These are phyloP conservation scores for Thielaviopsis populi DNA, from an alignment of 2,329 filamentous ascomycete genomes.

Conservation along the genomic window DNA sequence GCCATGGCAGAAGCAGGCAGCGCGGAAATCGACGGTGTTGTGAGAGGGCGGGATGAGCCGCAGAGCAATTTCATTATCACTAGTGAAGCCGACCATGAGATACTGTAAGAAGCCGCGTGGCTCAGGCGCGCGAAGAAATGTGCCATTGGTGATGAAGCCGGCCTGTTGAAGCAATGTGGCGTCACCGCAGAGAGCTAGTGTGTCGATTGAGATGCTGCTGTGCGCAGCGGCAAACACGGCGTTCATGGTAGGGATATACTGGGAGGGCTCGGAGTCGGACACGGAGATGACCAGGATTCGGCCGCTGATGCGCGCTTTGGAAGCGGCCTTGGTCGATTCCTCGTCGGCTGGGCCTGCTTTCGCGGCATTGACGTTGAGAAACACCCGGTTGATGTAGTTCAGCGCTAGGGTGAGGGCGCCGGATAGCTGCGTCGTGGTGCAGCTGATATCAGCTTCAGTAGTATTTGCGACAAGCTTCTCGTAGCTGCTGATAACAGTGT, in stretches of 20 bases:
- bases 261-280: slow-evolving; percentile 66
- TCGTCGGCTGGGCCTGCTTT: slow-evolving; percentile 27
- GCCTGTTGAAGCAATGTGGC: slow-evolving; percentile 93
- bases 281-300: slow-evolving; percentile 85
- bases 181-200: slow-evolving; percentile 68
- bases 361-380: slow-evolving; percentile 41
- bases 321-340: slow-evolving; percentile 40
- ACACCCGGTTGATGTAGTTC: slow-evolving; percentile 75
- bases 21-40: slow-evolving; percentile 83
- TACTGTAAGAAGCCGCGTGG: slow-evolving; percentile 72
- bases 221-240: slow-evolving; percentile 89
- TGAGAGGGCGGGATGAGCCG: slow-evolving; percentile 65
- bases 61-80: slow-evolving; percentile 39
- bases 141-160: slow-evolving; percentile 44
- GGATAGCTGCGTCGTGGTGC: slow-evolving; percentile 72
- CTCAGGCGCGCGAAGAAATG: slow-evolving; percentile 37
- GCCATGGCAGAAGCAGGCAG: slow-evolving; percentile 96
- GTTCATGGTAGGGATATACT: slow-evolving; percentile 99
- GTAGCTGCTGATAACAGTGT: slow-evolving; percentile 60
- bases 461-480: slow-evolving; percentile 58
- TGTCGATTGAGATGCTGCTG: slow-evolving; percentile 78
- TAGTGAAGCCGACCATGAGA: slow-evolving; percentile 84
- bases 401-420: slow-evolving; percentile 83
- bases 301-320: slow-evolving; percentile 24
- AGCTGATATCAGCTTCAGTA: slow-evolving; percentile 46